Conservation (phyloP, 2,329 filamentous ascomycete genomes). For the Cladosporium sp. region DNA sequence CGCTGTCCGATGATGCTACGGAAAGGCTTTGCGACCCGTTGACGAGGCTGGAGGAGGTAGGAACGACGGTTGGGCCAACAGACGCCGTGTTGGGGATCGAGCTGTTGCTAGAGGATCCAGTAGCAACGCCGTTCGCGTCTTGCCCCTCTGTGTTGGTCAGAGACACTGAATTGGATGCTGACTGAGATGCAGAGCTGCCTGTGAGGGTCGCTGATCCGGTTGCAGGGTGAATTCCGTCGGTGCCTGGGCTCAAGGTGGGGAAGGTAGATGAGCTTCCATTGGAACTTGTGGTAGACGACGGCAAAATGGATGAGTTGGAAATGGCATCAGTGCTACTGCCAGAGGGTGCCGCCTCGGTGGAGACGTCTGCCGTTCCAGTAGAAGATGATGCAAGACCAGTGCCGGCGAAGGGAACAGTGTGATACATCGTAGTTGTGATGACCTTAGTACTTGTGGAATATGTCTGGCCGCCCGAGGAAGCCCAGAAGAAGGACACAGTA, state of each 20-base stretch:
- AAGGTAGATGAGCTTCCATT: background rate
- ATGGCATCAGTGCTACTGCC: conserved; percentile 14
- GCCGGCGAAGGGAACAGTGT: background rate
- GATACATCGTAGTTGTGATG: conserved; percentile 23
- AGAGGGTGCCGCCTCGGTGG: conserved; percentile 3
- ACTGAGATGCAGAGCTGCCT: background rate
- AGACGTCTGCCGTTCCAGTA: no score
- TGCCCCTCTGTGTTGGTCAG: background rate
- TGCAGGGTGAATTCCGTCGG: background rate
- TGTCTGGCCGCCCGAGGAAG: conserved; percentile 19
- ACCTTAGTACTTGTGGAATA: conserved; percentile 24
- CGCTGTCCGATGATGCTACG: no score
- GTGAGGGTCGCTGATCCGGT: background rate
- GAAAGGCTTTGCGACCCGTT: no score
- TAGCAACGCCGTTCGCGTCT: background rate
- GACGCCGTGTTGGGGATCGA: no score
- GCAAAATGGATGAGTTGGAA: conserved; percentile 6
- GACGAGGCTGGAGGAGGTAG: no score
- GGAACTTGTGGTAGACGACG: background rate
- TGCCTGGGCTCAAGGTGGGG: conserved; percentile 3
- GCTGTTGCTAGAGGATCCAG: background rate
- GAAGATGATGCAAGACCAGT: background rate
- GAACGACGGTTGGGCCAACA: no score
- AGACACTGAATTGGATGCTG: background rate
- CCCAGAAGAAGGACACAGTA: conserved; percentile 23